Base-by-base conservation (phyloP, 306 rosid genomes). In the Cucurbita pepo region DNA sequence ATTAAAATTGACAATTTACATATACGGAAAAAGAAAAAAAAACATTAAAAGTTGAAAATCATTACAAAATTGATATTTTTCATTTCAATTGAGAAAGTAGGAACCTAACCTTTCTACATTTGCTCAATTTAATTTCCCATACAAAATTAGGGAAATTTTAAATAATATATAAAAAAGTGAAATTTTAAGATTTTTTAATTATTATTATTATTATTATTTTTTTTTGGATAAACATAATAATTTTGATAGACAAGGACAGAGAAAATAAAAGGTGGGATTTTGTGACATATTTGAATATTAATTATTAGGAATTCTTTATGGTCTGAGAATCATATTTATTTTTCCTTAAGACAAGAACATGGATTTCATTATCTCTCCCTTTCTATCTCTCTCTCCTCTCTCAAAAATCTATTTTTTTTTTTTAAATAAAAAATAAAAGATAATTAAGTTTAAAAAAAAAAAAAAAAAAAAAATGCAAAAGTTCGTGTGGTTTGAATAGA, bases 251-350 rank as follows among this genome's bases (percentile, higher is more conserved):
- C 3, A 25, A 48, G 57, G 48, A 69, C 40, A 25, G 73, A 48
- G 34, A 63, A 63, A 63, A 38, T n/a, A 63, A 48, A 48, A 48
- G 43, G 36, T 12, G 18, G 11, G 44, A 22, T 30, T 25, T 69
- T 69, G 12, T 1, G 14, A 63, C 50, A 63, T 72, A 16, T 72
- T 72, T 5, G 15, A 67, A 10, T 25, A 10, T 44, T 44, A 19
- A 52, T 59, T 44, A 43, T 66, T 66, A 12, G 3, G 0, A 43
- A 44, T 15, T 40, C 8, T 75, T 57, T 18, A 67, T 15, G 78
- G 66, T 75, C 60, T 13, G 43, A 18, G 79, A 79, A 72, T 66
- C 55, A 25, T 61, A 70, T 60, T 64, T 45, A 54, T 67, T 77
- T 50, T 80, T 58, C 48, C 57, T 69, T 41, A 30, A 40, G 12